A percentile compares a stretch with the other conserved stretches of the same genome.
Conservation (phyloP, 2,329 filamentous ascomycete genomes). For the Colletotrichum lindemuthianum region DNA sequence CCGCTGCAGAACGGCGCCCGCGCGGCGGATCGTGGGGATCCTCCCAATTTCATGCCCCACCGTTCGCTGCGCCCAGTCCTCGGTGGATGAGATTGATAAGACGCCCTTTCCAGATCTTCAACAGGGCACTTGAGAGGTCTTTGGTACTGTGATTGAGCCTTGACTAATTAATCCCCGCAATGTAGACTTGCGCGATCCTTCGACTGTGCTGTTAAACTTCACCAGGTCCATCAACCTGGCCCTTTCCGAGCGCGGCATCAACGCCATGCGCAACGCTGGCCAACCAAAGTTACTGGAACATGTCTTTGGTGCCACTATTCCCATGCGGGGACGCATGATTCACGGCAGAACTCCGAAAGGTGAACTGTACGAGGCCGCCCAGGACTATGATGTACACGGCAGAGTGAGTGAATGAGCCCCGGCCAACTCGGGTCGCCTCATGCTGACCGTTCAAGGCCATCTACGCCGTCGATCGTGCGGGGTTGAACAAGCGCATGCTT, state of each 20-base stretch:
- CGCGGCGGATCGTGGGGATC: constrained; percentile 11
- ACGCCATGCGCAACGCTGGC: constrained; percentile 80
- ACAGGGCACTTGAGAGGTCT: background rate
- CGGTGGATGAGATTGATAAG: constrained; percentile 22
- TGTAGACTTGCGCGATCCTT: constrained; percentile 85
- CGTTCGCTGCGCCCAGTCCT: background rate
- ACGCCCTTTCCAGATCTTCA: background rate
- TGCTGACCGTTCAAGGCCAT: constrained; percentile 68
- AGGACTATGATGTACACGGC: constrained; percentile 90
- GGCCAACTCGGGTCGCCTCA: fast-evolving
- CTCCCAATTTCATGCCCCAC: constrained; percentile 18
- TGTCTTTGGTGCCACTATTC: constrained; percentile 82
- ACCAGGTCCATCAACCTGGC: constrained; percentile 99
- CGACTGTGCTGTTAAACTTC: constrained; percentile 89
- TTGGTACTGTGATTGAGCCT: background rate
- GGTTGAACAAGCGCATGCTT: constrained; percentile 84
- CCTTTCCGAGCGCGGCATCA: constrained; percentile 91
- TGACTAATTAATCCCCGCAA: constrained; percentile 4
- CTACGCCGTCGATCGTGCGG: constrained; percentile 84
- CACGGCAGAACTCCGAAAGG: constrained; percentile 76
- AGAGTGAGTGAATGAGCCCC: constrained; percentile 64
- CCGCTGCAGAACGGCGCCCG: constrained; percentile 3
- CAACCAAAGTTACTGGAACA: constrained; percentile 75
- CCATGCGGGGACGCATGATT: constrained; percentile 97
- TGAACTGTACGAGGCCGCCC: constrained; percentile 78